Evolutionary conservation across 2,329 filamentous ascomycete genomes (phyloP), one percentile per base, ranked within the genome.

Genomic region (Thelonectria blattea): DNA sequence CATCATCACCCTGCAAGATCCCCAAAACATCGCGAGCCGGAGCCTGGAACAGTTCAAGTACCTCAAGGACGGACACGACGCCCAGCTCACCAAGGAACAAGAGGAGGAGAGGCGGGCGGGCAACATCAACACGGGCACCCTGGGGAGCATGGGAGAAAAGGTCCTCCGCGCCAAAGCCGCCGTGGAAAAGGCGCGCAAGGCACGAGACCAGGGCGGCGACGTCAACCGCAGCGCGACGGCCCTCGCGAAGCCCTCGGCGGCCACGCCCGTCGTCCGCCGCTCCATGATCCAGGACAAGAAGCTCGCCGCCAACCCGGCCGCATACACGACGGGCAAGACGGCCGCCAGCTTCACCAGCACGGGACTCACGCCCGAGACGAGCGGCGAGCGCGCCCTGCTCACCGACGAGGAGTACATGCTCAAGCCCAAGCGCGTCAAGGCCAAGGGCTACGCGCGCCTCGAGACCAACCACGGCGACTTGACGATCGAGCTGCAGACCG

Each of bases 361-460:
- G 0, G 94, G 95, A 5, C 79, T 99, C 52, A 97, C 94, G 0
- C 93, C 93, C 0, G 91, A 96, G 73, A 99, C 95, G 0, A 93
- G 91, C 56, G 90, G 87, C 67, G 92, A 96, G 71, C 85, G 93
- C 55, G 94, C 95, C 4, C 80, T 96, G 48, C 83, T 99, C 48
- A 92, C 90, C 1, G 93, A 97, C 64, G 95, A 99, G 78, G 93
- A 98, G 73, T 99, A 94, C 77, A 96, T 99, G 91, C 84, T 99
- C 55, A 92, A 92, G 75, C 93, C 93, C 7, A 91, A 90, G 70
- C 88, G 92, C 42, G 88, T 99, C 61, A 97, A 96, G 78, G 86
- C 86, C 67, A 96, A 94, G 70, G 95, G 94, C 24, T 98, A 97
- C 74, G 93, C 91, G 7, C 88, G 92, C n/a, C 85, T 99, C 47